A percentile compares a stretch with the other conserved stretches of the same genome.
These are phyloP conservation scores for Dujonia santamariae DNA, from an alignment of 1,139 yeast species.

Conservation along the genomic window DNA sequence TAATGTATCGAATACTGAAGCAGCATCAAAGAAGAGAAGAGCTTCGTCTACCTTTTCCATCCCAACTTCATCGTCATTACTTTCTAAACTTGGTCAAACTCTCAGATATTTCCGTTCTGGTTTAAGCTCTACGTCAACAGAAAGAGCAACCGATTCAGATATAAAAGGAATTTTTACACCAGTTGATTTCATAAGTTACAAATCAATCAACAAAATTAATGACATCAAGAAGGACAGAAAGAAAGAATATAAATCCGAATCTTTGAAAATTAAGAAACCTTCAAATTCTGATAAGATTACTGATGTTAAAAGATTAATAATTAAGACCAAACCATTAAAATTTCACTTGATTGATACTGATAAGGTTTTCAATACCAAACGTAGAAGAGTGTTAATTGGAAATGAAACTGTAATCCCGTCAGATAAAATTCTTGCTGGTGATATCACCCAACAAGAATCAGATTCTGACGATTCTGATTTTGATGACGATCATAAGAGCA, in stretches of 20 bases:
- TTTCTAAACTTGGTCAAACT: slow-evolving; percentile 36
- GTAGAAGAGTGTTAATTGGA: slow-evolving; percentile 27
- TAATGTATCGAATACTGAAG: slow-evolving; percentile 12
- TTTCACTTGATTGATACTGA: slow-evolving; percentile 45
- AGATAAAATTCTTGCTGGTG: slow-evolving; percentile 15
- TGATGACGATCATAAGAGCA: no score
- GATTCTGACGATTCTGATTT: no score
- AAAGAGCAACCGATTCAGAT: slow-evolving; percentile 9
- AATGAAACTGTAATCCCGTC: slow-evolving; percentile 11
- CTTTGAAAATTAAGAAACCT: no score
- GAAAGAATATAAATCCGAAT: background rate
- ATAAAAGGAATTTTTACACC: slow-evolving; percentile 25
- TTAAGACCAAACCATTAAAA: slow-evolving; percentile 41
- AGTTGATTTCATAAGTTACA: slow-evolving; percentile 19
- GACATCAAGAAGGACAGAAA: background rate
- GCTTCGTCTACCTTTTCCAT: slow-evolving; percentile 13
- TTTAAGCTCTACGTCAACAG: slow-evolving; percentile 7
- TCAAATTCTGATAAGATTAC: slow-evolving; percentile 9
- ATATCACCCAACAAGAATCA: no score
- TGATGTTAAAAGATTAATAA: slow-evolving; percentile 33
- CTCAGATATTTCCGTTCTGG: slow-evolving; percentile 31
- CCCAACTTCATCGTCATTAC: slow-evolving; percentile 22
- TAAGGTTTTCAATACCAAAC: slow-evolving; percentile 34
- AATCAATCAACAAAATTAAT: slow-evolving; percentile 7
- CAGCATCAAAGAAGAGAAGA: slow-evolving; percentile 13